A percentile compares a stretch with the other conserved stretches of the same genome.
phyloP scores from a whole-genome alignment of 208 protist genomes.

The Trichomonas vaginalis region DNA sequence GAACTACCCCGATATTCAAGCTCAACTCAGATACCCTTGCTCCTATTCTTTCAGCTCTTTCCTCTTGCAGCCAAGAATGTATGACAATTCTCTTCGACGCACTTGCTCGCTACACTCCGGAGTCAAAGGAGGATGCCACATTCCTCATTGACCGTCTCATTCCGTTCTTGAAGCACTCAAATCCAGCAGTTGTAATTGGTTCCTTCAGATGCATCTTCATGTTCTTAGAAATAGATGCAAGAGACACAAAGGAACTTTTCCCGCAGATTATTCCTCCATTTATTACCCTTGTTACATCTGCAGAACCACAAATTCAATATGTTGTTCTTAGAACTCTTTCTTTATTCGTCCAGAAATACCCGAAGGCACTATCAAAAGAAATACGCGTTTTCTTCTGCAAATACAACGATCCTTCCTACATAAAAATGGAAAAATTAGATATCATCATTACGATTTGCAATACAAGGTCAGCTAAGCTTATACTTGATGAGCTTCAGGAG shows the following conservation, averaged over 20 bases:
- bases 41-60: constrained; percentile 74
- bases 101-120: constrained; percentile 45
- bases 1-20: constrained; percentile 41
- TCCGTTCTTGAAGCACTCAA: constrained; percentile 81
- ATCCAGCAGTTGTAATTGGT: constrained; percentile 84
- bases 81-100: constrained; percentile 91
- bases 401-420: constrained; percentile 89
- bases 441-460: constrained; percentile 72
- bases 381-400: constrained; percentile 84
- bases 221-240: constrained; percentile 39
- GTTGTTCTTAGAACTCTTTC: constrained; percentile 93
- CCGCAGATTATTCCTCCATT: constrained; percentile 68
- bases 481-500: constrained; percentile 71
- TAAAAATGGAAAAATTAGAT: constrained; percentile 91
- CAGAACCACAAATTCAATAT: constrained; percentile 87
- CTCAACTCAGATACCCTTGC: constrained; percentile 57
- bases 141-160: constrained; percentile 72
- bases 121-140: constrained; percentile 51
- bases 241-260: constrained; percentile 43
- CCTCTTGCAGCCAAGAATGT: constrained; percentile 87
- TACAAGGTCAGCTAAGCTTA: constrained; percentile 58
- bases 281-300: constrained; percentile 54
- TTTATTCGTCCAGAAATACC: constrained; percentile 79
- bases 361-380: not conserved
- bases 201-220: constrained; percentile 76